phyloP scores from a whole-genome alignment of 2,329 filamentous ascomycete species.

The Amphichorda felina region DNA sequence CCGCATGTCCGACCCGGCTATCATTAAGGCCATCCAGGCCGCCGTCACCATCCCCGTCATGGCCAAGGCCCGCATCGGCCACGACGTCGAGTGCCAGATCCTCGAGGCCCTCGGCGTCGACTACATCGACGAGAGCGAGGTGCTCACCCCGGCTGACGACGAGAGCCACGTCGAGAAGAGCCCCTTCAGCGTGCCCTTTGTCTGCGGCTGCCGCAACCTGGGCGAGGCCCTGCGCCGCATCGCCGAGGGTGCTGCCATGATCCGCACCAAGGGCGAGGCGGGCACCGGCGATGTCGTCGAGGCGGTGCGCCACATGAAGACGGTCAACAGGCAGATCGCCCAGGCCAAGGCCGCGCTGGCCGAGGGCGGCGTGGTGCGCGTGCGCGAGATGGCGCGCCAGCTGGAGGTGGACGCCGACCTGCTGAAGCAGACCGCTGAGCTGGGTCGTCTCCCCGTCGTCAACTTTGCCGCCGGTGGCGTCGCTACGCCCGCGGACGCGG shows the following conservation, averaged over 20 bases:
- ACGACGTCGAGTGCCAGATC: slow-evolving; percentile 98
- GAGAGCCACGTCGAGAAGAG: slow-evolving; percentile 86
- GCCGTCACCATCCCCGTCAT: slow-evolving; percentile 97
- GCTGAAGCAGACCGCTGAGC: slow-evolving; percentile 74
- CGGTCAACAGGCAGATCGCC: slow-evolving; percentile 72
- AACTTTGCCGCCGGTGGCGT: slow-evolving; percentile 98
- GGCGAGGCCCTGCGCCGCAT: slow-evolving; percentile 88
- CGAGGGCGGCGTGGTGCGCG: slow-evolving; percentile 35
- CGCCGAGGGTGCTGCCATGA: slow-evolving; percentile 93
- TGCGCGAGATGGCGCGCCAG: slow-evolving; percentile 67
- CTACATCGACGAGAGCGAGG: slow-evolving; percentile 98
- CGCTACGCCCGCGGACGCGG: slow-evolving; percentile 96
- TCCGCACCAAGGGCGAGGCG: slow-evolving; percentile 95
- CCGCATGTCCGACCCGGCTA: slow-evolving; percentile 87
- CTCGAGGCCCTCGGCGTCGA: slow-evolving; percentile 90
- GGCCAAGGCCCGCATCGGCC: slow-evolving; percentile 96
- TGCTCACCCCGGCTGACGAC: slow-evolving; percentile 88
- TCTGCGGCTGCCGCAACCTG: slow-evolving; percentile 90
- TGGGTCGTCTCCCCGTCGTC: slow-evolving; percentile 83
- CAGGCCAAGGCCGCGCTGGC: slow-evolving; percentile 64
- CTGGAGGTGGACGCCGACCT: slow-evolving; percentile 68
- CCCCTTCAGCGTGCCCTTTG: slow-evolving; percentile 74
- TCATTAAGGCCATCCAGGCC: slow-evolving; percentile 93
- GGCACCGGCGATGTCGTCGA: slow-evolving; percentile 96
- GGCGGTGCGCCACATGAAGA: slow-evolving; percentile 92